phyloP scores from a whole-genome alignment of 805 yeast genomes.

The Wickerhamomyces queroliae region DNA sequence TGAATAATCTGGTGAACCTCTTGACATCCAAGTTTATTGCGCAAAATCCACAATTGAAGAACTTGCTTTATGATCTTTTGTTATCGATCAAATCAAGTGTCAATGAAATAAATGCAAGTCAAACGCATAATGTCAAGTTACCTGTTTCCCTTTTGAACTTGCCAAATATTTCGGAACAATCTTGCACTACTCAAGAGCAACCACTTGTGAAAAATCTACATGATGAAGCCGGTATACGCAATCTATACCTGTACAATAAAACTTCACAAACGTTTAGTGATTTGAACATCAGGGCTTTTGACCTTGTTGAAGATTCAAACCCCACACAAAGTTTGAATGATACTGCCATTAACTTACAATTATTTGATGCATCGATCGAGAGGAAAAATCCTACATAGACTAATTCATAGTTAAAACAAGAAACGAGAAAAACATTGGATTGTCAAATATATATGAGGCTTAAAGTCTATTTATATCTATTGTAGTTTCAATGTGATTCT shows the following conservation, averaged over 20 bases:
- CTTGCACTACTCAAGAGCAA: neutral
- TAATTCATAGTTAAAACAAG: neutral
- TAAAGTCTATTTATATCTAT: conserved; percentile 34
- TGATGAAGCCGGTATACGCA: conserved; percentile 11
- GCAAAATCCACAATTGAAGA: conserved; percentile 42
- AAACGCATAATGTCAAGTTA: conserved; percentile 20
- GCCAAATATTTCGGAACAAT: conserved; percentile 16
- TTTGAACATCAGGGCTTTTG: conserved; percentile 43
- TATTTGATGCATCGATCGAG: conserved; percentile 48
- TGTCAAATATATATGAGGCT: neutral
- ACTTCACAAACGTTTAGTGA: conserved; percentile 25
- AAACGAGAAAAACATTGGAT: no score
- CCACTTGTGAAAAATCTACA: conserved; percentile 12
- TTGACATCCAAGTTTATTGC: conserved; percentile 38
- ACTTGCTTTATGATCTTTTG: conserved; percentile 53
- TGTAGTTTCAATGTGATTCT: conserved; percentile 33
- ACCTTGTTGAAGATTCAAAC: conserved; percentile 52
- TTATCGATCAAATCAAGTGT: conserved; percentile 41
- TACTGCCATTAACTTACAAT: conserved; percentile 44
- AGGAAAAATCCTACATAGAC: conserved; percentile 33
- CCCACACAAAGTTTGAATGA: conserved; percentile 44
- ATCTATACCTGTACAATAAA: conserved; percentile 24
- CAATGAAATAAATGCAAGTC: conserved; percentile 21
- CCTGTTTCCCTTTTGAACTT: conserved; percentile 21
- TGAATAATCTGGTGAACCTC: conserved; percentile 40